Evolutionary conservation across 176 grass and related monocot genomes (phyloP), one percentile per base, ranked within the genome.

Genomic region (Metroxylon sagu): DNA sequence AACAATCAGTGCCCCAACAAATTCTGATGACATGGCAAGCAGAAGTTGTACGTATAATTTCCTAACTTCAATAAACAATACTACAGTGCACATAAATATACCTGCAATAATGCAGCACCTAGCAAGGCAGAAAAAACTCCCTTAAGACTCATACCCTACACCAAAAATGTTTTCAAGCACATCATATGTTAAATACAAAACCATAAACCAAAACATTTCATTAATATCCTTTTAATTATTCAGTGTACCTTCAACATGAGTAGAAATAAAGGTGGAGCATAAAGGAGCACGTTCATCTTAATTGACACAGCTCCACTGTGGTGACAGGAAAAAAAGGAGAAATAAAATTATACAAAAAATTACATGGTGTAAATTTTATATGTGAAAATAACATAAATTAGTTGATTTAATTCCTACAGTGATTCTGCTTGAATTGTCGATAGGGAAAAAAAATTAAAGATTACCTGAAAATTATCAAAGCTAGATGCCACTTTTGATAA

Each of bases 201-300:
- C 19, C 3, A 6, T 2, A 53, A 16, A 14, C 15, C 17, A 61
- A 64, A 4, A 53, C 58, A 50, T 65, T 50, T 27, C 67, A 67
- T 19, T 19, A 66, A 71, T 28, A 64, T 56, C 66, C 66, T 25
- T 15, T 31, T 72, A 64, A 19, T 15, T 53, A 43, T 43, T 57
- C 60, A 29, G 10, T 29, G 2, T 74, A 97, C 81, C 93, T 97
- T 91, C 27, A 97, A 25, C 93, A 88, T 88, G 26, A 97, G 81
- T 51, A 97, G 72, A 80, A 97, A 79, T 30, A 97, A 74, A 70
- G 93, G 78, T 51, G 93, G 87, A 61, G 84, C 93, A 67, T 87
- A 91, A 62, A 97, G 87, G 69, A 97, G 87, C 31, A 85, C 92
- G 29, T 97, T 97, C 92, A 97, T 91, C 78, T 97, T 97, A 88